Evolutionary conservation across 176 grass and related monocot genomes (phyloP).

Genomic region (Thinopyrum elongatum): DNA sequence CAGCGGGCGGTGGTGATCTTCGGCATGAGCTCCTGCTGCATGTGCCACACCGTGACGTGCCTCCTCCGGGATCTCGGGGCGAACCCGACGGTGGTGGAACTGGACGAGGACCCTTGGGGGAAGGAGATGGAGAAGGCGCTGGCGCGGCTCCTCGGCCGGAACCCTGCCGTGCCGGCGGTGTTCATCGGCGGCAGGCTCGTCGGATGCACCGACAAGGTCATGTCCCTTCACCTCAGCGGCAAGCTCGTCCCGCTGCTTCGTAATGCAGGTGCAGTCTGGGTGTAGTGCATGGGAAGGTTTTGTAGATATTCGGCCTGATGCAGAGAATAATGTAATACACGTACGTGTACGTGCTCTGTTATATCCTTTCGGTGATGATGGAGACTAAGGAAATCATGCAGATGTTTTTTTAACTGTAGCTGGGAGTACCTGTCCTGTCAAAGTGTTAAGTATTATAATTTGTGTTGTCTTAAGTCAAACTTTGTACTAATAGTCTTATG

Average conservation of each 20-base stretch:
- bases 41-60: constrained; percentile 70
- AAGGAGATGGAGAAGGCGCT: constrained; percentile 53
- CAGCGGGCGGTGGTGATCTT: constrained; percentile 78
- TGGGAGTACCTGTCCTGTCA: too few species aligned
- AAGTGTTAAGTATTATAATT: too few species aligned
- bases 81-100: constrained; percentile 47
- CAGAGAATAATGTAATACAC: background rate
- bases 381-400: background rate
- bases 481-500: too few species aligned
- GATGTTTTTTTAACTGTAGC: too few species aligned
- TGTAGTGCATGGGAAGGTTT: background rate
- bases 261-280: constrained; percentile 43
- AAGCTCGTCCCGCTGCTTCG: constrained; percentile 40
- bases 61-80: constrained; percentile 51
- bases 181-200: constrained; percentile 49
- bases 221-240: constrained; percentile 47
- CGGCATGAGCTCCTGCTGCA: constrained; percentile 79
- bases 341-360: constrained; percentile 16
- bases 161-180: constrained; percentile 41
- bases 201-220: constrained; percentile 46
- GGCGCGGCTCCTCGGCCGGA: constrained; percentile 39
- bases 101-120: constrained; percentile 35
- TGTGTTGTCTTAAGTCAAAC: too few species aligned
- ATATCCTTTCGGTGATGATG: background rate
- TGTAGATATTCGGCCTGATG: background rate